Percentiles rank a stretch among this genome's conserved stretches.
Conservation (phyloP, 1,284 basidiomycete species). For the Cryptococcus sp. region DNA sequence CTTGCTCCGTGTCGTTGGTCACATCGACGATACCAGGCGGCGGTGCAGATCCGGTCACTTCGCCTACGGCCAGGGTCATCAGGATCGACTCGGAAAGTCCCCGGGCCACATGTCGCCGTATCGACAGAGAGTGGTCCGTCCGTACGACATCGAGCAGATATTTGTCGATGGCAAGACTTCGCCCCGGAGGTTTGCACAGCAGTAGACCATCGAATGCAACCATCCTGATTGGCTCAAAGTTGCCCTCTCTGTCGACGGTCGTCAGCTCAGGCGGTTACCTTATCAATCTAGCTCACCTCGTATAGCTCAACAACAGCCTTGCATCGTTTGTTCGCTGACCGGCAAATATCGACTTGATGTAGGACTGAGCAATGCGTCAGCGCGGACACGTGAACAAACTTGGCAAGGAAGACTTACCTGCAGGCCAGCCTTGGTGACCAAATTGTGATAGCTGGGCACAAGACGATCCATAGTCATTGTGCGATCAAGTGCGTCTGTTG, state of each 20-base stretch:
- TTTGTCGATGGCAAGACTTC: slow-evolving; percentile 63
- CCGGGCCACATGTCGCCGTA: slow-evolving; percentile 83
- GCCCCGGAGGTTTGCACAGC: slow-evolving; percentile 68
- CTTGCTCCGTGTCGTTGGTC: slow-evolving; percentile 25
- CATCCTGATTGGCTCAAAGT: slow-evolving; percentile 85
- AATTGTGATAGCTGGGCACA: slow-evolving; percentile 92
- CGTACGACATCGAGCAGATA: slow-evolving; percentile 90
- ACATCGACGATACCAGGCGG: slow-evolving; percentile 35
- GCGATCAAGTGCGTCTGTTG: slow-evolving; percentile 78
- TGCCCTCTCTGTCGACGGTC: slow-evolving; percentile 70
- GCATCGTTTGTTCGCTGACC: slow-evolving; percentile 80
- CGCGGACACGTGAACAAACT: slow-evolving; percentile 13
- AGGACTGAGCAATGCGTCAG: slow-evolving; percentile 62
- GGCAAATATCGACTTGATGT: slow-evolving; percentile 75
- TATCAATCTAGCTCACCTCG: slow-evolving; percentile 62
- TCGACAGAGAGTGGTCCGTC: slow-evolving; percentile 76
- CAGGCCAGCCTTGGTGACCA: slow-evolving; percentile 84
- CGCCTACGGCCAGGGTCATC: slow-evolving; percentile 82
- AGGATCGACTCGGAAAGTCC: slow-evolving; percentile 85
- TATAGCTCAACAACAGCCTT: slow-evolving; percentile 80
- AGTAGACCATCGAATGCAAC: slow-evolving; percentile 93
- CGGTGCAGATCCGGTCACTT: slow-evolving; percentile 61
- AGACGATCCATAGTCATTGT: slow-evolving; percentile 93
- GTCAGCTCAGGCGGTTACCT: background rate
- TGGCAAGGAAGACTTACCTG: slow-evolving; percentile 62